These are phyloP conservation scores for Pyrus communis DNA, from an alignment of 306 rosid genomes.

Conservation along the genomic window DNA sequence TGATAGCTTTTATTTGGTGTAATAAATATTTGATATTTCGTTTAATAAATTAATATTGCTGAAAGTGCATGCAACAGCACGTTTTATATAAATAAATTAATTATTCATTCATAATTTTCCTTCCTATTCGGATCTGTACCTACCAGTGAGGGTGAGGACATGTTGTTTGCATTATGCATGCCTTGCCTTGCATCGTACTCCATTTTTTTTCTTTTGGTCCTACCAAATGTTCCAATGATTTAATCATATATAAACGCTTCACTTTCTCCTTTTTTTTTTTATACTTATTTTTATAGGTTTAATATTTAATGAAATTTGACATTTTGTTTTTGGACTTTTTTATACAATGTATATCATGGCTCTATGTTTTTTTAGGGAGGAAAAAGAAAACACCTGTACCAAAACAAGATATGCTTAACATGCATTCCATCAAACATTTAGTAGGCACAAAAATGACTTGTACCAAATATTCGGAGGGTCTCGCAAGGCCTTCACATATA, in stretches of 20 bases:
- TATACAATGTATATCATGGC: background rate
- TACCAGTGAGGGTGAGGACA: background rate
- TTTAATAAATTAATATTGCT: background rate
- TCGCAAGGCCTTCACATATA: no score
- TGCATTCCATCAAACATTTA: no score
- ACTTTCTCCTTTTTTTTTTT: no score
- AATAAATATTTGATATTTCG: background rate
- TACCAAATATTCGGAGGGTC: no score
- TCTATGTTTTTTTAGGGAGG: background rate
- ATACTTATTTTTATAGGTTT: no score
- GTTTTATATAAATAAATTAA: background rate
- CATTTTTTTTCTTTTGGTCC: slow-evolving; percentile 10
- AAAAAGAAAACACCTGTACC: no score
- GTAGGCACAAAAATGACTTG: no score
- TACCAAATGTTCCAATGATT: slow-evolving; percentile 1
- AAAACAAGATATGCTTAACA: no score
- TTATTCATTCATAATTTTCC: background rate
- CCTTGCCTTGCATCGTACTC: slow-evolving; percentile 23
- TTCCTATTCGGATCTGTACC: slow-evolving; percentile 9
- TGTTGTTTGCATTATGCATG: background rate
- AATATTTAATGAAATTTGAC: background rate
- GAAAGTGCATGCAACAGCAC: background rate
- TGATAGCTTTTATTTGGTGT: background rate
- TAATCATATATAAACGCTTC: background rate
- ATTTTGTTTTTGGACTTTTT: no score